These are phyloP conservation scores for Colletotrichum sp. DNA, from an alignment of 2,329 filamentous ascomycete species.

Conservation along the genomic window DNA sequence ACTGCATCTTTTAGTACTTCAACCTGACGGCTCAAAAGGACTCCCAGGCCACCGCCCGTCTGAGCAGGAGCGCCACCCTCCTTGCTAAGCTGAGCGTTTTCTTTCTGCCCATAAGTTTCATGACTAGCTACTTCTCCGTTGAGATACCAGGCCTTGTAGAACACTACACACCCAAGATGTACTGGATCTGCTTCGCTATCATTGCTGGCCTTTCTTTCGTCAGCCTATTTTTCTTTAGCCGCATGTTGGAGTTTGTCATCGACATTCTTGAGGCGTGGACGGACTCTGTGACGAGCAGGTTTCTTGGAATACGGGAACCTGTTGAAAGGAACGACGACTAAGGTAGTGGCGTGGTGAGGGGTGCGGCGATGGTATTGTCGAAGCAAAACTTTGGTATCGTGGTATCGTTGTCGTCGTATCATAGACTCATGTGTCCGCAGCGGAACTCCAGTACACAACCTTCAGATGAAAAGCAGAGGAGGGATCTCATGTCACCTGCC, in stretches of 20 bases:
- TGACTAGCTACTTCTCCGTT: slow-evolving; percentile 77
- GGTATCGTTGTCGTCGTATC: not conserved
- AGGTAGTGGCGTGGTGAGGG: not conserved
- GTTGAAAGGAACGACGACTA: not conserved
- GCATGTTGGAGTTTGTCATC: slow-evolving; percentile 49
- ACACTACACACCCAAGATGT: slow-evolving; percentile 65
- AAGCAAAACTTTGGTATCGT: not conserved
- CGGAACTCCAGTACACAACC: not conserved
- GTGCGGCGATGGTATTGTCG: not conserved
- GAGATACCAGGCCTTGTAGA: slow-evolving; percentile 62
- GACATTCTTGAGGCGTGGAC: slow-evolving; percentile 46
- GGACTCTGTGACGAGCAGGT: not conserved
- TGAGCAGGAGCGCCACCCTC: slow-evolving; percentile 74
- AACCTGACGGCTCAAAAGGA: slow-evolving; percentile 79
- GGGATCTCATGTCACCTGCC: not conserved
- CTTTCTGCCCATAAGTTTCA: slow-evolving; percentile 76
- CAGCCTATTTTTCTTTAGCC: slow-evolving; percentile 59
- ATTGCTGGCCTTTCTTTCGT: slow-evolving; percentile 65
- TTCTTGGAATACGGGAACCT: not conserved
- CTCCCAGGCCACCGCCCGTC: slow-evolving; percentile 72
- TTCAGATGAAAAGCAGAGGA: not conserved
- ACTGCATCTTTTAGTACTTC: slow-evolving; percentile 65
- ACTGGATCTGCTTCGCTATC: slow-evolving; percentile 72
- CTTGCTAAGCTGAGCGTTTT: slow-evolving; percentile 78
- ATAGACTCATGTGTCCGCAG: not conserved